A percentile compares a stretch with the other conserved stretches of the same genome.
Conservation (phyloP, 2,329 filamentous ascomycete species). For the Elsinoe ampelina region DNA sequence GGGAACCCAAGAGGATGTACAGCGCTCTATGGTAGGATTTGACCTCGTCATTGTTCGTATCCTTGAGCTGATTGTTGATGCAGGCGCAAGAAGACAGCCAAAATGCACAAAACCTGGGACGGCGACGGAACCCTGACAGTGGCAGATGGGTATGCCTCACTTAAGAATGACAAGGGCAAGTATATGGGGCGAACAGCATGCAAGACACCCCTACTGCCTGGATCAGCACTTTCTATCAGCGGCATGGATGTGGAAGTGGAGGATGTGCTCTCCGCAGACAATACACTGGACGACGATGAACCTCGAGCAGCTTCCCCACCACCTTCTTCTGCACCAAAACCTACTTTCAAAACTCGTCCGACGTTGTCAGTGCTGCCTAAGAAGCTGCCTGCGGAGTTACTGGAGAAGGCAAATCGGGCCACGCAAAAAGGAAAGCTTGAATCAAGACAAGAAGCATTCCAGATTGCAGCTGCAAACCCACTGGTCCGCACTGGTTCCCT, state of each 20-base stretch:
- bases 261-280: slow-evolving; percentile 44
- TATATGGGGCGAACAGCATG: slow-evolving; percentile 52
- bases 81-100: slow-evolving; percentile 56
- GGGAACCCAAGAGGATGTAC: background rate
- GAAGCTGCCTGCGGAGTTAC: slow-evolving; percentile 22
- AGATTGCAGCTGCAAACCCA: slow-evolving; percentile 32
- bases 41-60: background rate
- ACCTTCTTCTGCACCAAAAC: slow-evolving; percentile 3
- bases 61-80: background rate
- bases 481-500: slow-evolving; percentile 53
- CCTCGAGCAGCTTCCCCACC: slow-evolving; percentile 10
- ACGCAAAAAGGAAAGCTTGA: slow-evolving; percentile 28
- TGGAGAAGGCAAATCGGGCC: slow-evolving; percentile 25
- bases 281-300: slow-evolving; percentile 45
- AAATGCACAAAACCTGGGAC: slow-evolving; percentile 72
- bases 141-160: slow-evolving; percentile 46
- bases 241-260: slow-evolving; percentile 64
- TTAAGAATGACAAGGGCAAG: slow-evolving; percentile 55
- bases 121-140: slow-evolving; percentile 58
- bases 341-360: slow-evolving; percentile 2
- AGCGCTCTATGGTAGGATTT: background rate
- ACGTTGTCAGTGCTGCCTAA: slow-evolving; percentile 2
- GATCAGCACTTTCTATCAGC: slow-evolving; percentile 51
- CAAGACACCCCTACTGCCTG: slow-evolving; percentile 48
- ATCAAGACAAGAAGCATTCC: slow-evolving; percentile 30